Conservation (phyloP, 331 rosid genomes). For the Phaseolus coccineus region DNA sequence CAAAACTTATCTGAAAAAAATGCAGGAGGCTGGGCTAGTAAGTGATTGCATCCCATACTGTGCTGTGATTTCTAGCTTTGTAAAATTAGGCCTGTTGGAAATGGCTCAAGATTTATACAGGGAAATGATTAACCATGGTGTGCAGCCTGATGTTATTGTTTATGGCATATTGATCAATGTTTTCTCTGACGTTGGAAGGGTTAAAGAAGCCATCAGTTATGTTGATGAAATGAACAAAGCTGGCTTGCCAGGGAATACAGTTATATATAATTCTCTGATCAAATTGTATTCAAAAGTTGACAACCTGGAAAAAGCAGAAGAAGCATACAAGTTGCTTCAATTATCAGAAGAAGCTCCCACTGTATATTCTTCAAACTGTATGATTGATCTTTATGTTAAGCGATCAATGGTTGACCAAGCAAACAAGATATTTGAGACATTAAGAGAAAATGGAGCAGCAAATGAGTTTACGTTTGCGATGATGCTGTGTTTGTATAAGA, state of each 20-base stretch:
- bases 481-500: constrained; percentile 89
- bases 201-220: constrained; percentile 68
- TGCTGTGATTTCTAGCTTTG: constrained; percentile 80
- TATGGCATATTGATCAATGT: constrained; percentile 86
- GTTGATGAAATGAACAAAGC: constrained; percentile 69
- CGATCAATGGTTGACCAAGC: constrained; percentile 79
- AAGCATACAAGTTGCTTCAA: constrained; percentile 70
- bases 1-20: constrained; percentile 66
- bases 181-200: constrained; percentile 73
- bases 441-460: constrained; percentile 67
- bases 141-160: constrained; percentile 77
- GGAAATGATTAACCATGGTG: constrained; percentile 69
- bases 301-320: constrained; percentile 74
- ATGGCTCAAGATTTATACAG: constrained; percentile 66
- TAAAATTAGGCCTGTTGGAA: constrained; percentile 72
- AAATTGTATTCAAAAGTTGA: constrained; percentile 86
- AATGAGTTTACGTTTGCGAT: constrained; percentile 83
- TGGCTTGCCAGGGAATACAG: constrained; percentile 72
- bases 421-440: constrained; percentile 65
- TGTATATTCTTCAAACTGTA: constrained; percentile 80
- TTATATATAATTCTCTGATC: constrained; percentile 78
- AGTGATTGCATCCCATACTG: constrained; percentile 76
- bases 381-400: constrained; percentile 81
- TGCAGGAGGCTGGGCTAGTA: constrained; percentile 81
- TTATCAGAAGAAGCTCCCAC: constrained; percentile 67